Conservation (phyloP, 2,329 filamentous ascomycete genomes). For the Atkinsonella hypoxylon region DNA sequence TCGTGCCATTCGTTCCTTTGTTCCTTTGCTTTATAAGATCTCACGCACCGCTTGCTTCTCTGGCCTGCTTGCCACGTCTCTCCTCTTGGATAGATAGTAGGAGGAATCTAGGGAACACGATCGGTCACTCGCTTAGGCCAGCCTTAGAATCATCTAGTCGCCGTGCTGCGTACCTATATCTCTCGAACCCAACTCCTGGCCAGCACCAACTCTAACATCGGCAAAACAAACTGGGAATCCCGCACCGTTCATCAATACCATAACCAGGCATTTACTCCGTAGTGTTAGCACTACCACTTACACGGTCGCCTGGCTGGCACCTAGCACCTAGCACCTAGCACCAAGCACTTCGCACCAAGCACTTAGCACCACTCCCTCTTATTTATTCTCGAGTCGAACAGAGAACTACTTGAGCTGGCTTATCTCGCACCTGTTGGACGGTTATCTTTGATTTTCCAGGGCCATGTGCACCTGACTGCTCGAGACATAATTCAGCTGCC, state of each 20-base stretch:
- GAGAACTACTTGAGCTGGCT: neutral
- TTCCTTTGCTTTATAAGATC: neutral
- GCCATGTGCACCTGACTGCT: neutral
- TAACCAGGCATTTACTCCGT: neutral
- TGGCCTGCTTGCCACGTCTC: neutral
- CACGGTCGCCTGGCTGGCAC: neutral
- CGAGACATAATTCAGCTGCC: neutral
- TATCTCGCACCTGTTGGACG: neutral
- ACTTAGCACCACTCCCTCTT: neutral
- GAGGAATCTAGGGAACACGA: neutral
- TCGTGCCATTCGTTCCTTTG: neutral
- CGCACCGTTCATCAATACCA: neutral
- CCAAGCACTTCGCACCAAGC: neutral
- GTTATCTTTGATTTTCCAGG: neutral
- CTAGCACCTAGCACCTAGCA: neutral
- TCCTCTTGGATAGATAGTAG: neutral
- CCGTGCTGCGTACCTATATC: neutral
- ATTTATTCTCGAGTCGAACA: neutral
- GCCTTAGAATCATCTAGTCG: neutral
- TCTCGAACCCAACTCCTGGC: slow-evolving; percentile 1
- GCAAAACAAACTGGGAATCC: neutral
- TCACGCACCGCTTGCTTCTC: neutral
- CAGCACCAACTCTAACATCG: neutral
- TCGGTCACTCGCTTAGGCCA: neutral
- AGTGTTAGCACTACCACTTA: neutral